Conservation (phyloP, 192 early-diverging fungal genomes). For the Podila minutissima region DNA sequence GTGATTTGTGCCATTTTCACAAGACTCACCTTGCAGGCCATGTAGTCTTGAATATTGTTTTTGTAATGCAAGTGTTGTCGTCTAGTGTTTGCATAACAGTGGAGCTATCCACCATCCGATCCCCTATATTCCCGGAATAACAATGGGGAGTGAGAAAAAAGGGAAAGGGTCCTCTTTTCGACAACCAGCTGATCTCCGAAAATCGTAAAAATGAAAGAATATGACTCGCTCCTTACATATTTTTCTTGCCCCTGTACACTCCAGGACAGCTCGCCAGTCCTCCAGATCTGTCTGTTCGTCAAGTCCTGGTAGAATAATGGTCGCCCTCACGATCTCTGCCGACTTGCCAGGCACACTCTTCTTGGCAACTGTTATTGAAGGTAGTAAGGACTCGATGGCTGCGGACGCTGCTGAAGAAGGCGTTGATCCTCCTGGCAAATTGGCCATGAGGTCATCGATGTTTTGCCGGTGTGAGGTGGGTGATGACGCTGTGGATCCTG, state of each 20-base stretch:
- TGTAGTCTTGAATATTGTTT: constrained; percentile 49
- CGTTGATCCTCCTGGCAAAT: constrained; percentile 11
- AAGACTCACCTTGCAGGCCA: constrained; percentile 49
- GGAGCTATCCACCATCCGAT: constrained; percentile 53
- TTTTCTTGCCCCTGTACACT: constrained; percentile 49
- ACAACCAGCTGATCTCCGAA: constrained; percentile 6
- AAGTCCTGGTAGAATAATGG: constrained; percentile 39
- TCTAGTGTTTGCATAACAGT: constrained; percentile 49
- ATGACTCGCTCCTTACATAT: constrained; percentile 32
- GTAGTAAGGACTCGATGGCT: constrained; percentile 44
- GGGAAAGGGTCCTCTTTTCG: constrained; percentile 6
- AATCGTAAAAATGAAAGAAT: neutral
- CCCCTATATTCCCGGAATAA: constrained; percentile 26
- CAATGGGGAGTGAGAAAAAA: neutral
- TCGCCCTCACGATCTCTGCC: constrained; percentile 50
- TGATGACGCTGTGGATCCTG: constrained; percentile 27
- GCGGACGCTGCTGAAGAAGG: constrained; percentile 41
- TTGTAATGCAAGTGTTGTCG: constrained; percentile 51
- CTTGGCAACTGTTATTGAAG: constrained; percentile 39
- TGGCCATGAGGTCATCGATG: constrained; percentile 12
- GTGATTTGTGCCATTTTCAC: no score
- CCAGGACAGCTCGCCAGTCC: constrained; percentile 51
- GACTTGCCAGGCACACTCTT: constrained; percentile 52
- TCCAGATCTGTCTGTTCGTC: constrained; percentile 54
- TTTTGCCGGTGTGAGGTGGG: constrained; percentile 12